Evolutionary conservation across 768 basidiomycete species (phyloP).

Genomic region (Mycena venus): DNA sequence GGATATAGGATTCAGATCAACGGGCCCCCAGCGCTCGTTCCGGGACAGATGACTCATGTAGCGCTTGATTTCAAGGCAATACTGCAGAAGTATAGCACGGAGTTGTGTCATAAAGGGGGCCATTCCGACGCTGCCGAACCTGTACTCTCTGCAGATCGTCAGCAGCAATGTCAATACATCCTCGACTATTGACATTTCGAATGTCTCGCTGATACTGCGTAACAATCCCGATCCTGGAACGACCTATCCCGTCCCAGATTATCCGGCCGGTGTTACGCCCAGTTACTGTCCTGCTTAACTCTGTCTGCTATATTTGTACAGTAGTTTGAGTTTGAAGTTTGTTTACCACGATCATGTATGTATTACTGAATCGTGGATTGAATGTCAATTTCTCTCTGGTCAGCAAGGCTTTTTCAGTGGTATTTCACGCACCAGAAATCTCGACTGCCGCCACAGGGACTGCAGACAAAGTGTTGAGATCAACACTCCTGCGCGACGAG

Average conservation of each 20-base stretch:
- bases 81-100: slow-evolving; percentile 9
- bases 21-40: slow-evolving; percentile 1
- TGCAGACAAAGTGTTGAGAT: too few species aligned
- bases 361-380: neutral
- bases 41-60: slow-evolving; percentile 4
- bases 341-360: neutral
- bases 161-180: slow-evolving; percentile 11
- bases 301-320: neutral
- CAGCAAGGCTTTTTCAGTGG: too few species aligned
- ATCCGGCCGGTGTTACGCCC: neutral
- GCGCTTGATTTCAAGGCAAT: slow-evolving; percentile 6
- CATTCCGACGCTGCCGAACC: neutral
- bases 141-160: slow-evolving; percentile 1
- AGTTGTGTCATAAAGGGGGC: neutral
- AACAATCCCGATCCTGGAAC: slow-evolving; percentile 3
- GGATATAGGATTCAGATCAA: slow-evolving; percentile 5
- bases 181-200: slow-evolving; percentile 9
- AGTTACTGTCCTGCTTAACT: slow-evolving; percentile 3
- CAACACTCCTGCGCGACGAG: too few species aligned
- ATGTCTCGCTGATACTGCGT: slow-evolving; percentile 8
- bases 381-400: too few species aligned
- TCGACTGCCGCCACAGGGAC: too few species aligned
- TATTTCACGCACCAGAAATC: too few species aligned
- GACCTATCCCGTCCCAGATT: neutral
- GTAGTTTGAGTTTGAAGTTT: neutral